Conservation (phyloP, 495 filamentous ascomycete species). For the Evansstolkia leycettana region DNA sequence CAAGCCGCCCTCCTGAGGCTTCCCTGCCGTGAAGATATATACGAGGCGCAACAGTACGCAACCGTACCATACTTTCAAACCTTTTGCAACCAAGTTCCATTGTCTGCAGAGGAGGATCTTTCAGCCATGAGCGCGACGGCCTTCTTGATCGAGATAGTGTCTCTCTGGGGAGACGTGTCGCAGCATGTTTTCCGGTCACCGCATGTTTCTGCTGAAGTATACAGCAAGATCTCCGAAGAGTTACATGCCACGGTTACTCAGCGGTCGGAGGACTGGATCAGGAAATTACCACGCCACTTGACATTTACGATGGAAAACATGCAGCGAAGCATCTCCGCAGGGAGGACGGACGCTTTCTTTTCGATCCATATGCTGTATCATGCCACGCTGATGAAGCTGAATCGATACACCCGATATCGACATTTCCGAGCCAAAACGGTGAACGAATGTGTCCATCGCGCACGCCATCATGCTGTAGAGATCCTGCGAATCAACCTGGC, state of each 20-base stretch:
- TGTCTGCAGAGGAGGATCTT: slow-evolving; percentile 16
- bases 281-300: slow-evolving; percentile 30
- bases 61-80: slow-evolving; percentile 46
- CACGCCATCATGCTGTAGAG: slow-evolving; percentile 30
- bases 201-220: slow-evolving; percentile 32
- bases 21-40: slow-evolving; percentile 44
- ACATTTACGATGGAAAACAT: slow-evolving; percentile 39
- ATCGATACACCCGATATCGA: slow-evolving; percentile 41
- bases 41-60: slow-evolving; percentile 40
- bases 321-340: slow-evolving; percentile 28
- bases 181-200: slow-evolving; percentile 42
- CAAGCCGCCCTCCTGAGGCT: slow-evolving; percentile 52
- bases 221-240: slow-evolving; percentile 29
- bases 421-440: slow-evolving; percentile 18
- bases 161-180: slow-evolving; percentile 54
- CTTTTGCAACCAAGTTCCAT: slow-evolving; percentile 20
- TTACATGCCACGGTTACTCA: slow-evolving; percentile 37
- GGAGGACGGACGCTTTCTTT: slow-evolving; percentile 41
- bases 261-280: slow-evolving; percentile 38
- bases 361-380: slow-evolving; percentile 52
- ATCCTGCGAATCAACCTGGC: slow-evolving; percentile 23
- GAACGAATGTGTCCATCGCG: slow-evolving; percentile 23
- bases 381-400: slow-evolving; percentile 46
- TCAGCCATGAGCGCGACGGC: slow-evolving; percentile 41
- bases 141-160: slow-evolving; percentile 44